These are phyloP conservation scores for Cercospora zeina DNA, from an alignment of 2,329 filamentous ascomycete genomes.

Conservation along the genomic window DNA sequence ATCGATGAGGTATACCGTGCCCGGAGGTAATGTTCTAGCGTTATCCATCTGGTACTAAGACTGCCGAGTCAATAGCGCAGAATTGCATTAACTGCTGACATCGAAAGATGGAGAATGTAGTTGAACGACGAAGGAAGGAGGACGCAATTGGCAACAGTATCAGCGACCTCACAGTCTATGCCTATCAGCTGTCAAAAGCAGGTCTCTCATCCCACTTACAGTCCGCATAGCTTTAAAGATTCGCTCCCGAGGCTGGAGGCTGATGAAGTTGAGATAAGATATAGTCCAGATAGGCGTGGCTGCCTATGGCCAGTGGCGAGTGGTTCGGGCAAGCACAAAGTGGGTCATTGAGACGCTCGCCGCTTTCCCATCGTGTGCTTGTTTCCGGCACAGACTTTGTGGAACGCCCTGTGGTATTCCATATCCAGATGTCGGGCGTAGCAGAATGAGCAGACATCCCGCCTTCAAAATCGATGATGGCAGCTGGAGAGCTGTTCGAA, in stretches of 20 bases:
- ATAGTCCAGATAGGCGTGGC: neutral
- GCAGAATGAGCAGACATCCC: no score
- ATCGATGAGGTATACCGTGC: neutral
- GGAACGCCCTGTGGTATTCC: neutral
- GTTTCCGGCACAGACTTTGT: neutral
- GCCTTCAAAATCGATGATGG: no score
- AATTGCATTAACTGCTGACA: neutral
- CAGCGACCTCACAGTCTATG: neutral
- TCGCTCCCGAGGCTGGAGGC: neutral
- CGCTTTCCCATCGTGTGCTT: neutral
- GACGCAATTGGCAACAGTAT: neutral
- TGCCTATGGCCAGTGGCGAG: neutral
- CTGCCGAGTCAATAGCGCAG: neutral
- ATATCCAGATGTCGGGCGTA: no score
- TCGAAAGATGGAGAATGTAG: neutral
- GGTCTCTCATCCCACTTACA: neutral
- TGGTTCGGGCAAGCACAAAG: conserved; percentile 4
- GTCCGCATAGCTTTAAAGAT: neutral
- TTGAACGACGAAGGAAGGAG: neutral
- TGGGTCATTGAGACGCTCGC: neutral
- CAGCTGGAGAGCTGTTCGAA: no score
- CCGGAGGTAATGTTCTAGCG: neutral
- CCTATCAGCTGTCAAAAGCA: neutral
- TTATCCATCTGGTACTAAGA: neutral
- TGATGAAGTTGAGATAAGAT: neutral